phyloP scores from a whole-genome alignment of 352 stramenopile genomes.

The Phytophthora parvispora region DNA sequence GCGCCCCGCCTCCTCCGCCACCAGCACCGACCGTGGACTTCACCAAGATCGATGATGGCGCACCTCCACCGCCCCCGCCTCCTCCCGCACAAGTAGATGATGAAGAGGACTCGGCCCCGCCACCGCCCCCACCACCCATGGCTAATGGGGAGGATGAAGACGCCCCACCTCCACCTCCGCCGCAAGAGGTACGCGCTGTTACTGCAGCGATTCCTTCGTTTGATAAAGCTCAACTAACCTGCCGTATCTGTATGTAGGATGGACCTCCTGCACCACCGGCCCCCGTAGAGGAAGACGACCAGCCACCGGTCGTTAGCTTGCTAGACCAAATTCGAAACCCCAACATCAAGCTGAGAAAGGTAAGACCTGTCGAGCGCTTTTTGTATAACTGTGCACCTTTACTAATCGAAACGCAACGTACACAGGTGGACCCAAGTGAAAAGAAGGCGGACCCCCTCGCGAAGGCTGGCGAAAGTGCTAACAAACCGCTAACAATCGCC shows the following conservation, averaged over 20 bases:
- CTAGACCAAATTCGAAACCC: slow-evolving; percentile 76
- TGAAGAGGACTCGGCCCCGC: slow-evolving; percentile 54
- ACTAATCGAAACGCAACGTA: background rate
- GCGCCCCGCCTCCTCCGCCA: slow-evolving; percentile 69
- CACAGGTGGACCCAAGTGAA: slow-evolving; percentile 46
- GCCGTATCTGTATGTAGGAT: slow-evolving; percentile 30
- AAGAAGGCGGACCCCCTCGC: slow-evolving; percentile 38
- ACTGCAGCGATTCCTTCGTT: background rate
- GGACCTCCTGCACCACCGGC: slow-evolving; percentile 35
- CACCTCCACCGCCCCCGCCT: slow-evolving; percentile 65
- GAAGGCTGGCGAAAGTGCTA: slow-evolving; percentile 44
- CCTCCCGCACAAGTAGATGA: slow-evolving; percentile 42
- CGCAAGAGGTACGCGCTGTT: slow-evolving; percentile 38
- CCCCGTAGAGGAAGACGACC: slow-evolving; percentile 38
- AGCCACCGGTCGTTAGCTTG: slow-evolving; percentile 46
- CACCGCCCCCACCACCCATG: slow-evolving; percentile 54
- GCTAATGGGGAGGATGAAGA: slow-evolving; percentile 46
- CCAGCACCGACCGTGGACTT: slow-evolving; percentile 72
- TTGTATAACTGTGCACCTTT: background rate
- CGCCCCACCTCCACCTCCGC: slow-evolving; percentile 56
- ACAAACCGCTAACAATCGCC: slow-evolving; percentile 75
- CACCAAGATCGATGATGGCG: slow-evolving; percentile 48
- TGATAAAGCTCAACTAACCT: background rate
- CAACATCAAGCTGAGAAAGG: slow-evolving; percentile 63
- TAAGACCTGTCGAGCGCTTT: slow-evolving; percentile 4